Conservation (phyloP, 2,329 filamentous ascomycete genomes). For the Nemania abortiva region DNA sequence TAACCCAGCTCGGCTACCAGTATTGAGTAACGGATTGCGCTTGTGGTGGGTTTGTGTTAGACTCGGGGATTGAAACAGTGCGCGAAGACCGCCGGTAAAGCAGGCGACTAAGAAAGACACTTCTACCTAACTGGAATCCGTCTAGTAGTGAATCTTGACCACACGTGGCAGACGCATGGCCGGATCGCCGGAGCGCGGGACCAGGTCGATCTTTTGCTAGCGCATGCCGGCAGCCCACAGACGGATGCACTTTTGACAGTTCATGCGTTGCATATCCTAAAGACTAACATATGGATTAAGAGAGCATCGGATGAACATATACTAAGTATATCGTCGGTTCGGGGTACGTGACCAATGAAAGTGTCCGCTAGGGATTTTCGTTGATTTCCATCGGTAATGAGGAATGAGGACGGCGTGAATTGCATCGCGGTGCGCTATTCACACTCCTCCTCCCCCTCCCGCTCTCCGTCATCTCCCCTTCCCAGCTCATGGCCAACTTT, state of each 20-base stretch:
- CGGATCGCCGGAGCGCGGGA: not conserved
- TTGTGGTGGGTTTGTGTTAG: too few relatives aligned
- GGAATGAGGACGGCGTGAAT: too few relatives aligned
- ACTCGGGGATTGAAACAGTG: too few relatives aligned
- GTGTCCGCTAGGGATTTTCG: not conserved
- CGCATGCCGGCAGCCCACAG: not conserved
- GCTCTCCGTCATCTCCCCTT: not conserved
- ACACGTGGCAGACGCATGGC: slow-evolving; percentile 8
- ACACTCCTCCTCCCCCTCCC: not conserved
- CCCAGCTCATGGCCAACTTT: not conserved
- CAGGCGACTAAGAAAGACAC: too few relatives aligned
- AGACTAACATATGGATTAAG: not conserved
- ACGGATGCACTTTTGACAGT: not conserved
- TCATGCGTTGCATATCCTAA: not conserved
- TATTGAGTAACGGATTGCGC: too few relatives aligned
- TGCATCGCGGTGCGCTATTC: not conserved
- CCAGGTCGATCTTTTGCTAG: not conserved
- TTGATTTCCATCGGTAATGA: not conserved
- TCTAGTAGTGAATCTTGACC: not conserved
- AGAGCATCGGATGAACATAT: slow-evolving; percentile 8
- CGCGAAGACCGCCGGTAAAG: too few relatives aligned
- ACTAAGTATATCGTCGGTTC: too few relatives aligned
- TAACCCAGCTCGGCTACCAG: too few relatives aligned
- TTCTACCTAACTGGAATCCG: not conserved
- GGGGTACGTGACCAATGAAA: not conserved